phyloP scores from a whole-genome alignment of 225 moss, liverwort and hornwort species.

The Anthoceros angustus region DNA sequence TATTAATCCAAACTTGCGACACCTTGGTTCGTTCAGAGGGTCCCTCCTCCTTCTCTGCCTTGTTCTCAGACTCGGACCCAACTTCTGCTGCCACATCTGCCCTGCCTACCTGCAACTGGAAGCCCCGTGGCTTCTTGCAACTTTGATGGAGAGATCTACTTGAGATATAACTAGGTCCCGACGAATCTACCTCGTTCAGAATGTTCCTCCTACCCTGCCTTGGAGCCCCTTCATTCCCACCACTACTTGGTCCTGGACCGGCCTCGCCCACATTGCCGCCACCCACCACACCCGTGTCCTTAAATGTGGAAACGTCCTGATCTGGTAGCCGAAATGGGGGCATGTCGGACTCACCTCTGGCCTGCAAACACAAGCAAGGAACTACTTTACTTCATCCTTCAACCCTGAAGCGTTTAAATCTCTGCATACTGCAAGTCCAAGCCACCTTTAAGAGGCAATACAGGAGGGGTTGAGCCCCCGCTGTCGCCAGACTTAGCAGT shows the following conservation, averaged over 20 bases:
- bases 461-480: background rate
- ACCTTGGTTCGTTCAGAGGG: background rate
- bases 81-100: background rate
- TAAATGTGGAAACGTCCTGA: no score
- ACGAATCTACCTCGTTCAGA: background rate
- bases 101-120: background rate
- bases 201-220: background rate
- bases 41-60: no score
- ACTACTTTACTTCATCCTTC: background rate
- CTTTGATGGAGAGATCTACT: background rate
- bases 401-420: background rate
- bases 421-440: conserved; percentile 1
- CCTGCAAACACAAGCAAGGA: conserved; percentile 1
- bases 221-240: background rate
- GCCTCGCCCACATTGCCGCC: background rate
- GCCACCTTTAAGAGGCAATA: conserved; percentile 2
- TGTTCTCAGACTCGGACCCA: background rate
- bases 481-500: conserved; percentile 1
- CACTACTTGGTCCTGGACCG: background rate
- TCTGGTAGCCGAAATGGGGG: background rate
- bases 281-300: background rate
- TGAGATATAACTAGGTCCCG: background rate
- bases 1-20: conserved; percentile 2
- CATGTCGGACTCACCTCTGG: background rate
- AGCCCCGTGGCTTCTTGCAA: background rate